Base-by-base conservation (phyloP, 108 stramenopile genomes). In the Nitzschia putrida region DNA sequence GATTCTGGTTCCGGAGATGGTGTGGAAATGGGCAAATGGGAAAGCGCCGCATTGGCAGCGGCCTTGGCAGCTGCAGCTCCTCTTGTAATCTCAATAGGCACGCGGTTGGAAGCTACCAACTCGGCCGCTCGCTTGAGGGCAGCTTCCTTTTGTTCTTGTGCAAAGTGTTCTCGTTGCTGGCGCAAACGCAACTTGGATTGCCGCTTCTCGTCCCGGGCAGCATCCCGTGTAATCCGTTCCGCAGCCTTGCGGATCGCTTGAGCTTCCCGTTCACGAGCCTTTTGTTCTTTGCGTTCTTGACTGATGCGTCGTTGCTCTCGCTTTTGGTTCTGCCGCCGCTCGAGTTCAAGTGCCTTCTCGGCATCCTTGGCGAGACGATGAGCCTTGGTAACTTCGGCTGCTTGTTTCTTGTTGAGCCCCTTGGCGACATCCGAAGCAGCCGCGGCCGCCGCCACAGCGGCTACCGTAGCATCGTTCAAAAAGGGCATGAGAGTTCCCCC, bases 51-150 rank as follows among this genome's bases (percentile, higher is more conserved):
- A 43, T 58, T 59, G 20, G 71, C 74, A 22, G 74, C 71, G 5
- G 70, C 70, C 51, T 73, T 77, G 51, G 69, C 79, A 4, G 79
- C 79, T 45, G 68, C 60, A 8, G 72, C 71, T 22, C 85, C 84
- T n/a, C 81, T 68, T 14, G 86, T 89, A 37, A 92, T 89, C 64
- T 89, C 88, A 64, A 89, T 81, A 0, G 91, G 91, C 24, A 92
- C 83, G 16, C 85, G 78, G 77, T 87, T 89, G 21, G 83, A 82
- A 11, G 76, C 70, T 20, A 92, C 88, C 43, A 92, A 50, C 37
- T 88, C 88, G 4, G 86, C 91, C 38, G 86, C 85, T 24, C 88
- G 84, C 26, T 75, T 68, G 8, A 92, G 56, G 0, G 91, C 91
- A 16, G 83, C 86, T 45, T 87, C 88, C 67, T 89, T 92, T 66